Evolutionary conservation across 1,284 basidiomycete species (phyloP).

Genomic region (Golubevia pallescens): DNA sequence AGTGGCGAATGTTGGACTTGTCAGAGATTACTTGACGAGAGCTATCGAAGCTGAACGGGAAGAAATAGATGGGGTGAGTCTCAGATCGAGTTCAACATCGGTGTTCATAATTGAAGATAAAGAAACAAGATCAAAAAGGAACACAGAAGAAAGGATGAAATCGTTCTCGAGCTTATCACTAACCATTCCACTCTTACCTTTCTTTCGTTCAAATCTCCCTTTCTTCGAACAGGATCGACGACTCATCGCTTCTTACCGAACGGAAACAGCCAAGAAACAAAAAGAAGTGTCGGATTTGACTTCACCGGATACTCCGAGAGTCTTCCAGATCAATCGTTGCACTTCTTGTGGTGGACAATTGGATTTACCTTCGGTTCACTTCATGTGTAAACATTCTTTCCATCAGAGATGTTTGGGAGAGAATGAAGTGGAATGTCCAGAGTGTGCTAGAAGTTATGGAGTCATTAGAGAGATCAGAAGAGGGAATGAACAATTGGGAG

Average conservation of each 20-base stretch:
- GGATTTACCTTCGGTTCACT: constrained; percentile 90
- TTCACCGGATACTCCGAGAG: constrained; percentile 76
- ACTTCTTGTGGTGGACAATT: constrained; percentile 84
- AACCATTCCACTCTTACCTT: background rate
- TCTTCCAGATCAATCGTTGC: constrained; percentile 93
- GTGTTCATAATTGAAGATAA: too few relatives aligned
- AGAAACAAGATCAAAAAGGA: too few relatives aligned
- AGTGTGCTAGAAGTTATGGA: constrained; percentile 32
- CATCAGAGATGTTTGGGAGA: constrained; percentile 72
- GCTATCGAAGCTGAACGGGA: constrained; percentile 76
- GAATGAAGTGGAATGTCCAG: constrained; percentile 38
- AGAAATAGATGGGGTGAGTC: constrained; percentile 79
- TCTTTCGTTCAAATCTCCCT: constrained; percentile 8
- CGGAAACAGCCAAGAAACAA: constrained; percentile 81
- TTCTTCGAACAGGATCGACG: constrained; percentile 74
- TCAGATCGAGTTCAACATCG: background rate
- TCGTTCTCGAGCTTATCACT: too few relatives aligned
- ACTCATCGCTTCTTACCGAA: constrained; percentile 82
- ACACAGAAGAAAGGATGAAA: too few relatives aligned
- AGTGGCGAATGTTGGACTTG: constrained; percentile 84
- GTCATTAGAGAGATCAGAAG: constrained; percentile 27
- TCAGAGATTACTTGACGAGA: constrained; percentile 84
- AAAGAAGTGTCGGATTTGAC: constrained; percentile 81
- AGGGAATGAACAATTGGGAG: constrained; percentile 11
- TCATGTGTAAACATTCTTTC: constrained; percentile 97